phyloP scores from a whole-genome alignment of 176 grass and related monocot species.

The Elaeis guineensis region DNA sequence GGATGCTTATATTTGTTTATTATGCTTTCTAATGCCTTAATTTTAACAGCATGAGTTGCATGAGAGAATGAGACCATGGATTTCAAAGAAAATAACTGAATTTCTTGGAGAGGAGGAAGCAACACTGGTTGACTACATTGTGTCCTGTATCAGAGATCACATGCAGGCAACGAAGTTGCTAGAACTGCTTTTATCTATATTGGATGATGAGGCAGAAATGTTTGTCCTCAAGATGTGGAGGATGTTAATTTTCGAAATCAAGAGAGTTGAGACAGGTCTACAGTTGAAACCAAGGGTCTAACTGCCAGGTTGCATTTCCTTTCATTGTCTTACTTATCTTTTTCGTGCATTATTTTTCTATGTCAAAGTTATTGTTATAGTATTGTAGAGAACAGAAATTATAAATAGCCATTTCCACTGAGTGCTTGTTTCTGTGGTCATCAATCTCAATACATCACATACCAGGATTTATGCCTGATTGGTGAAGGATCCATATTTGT shows the following conservation, averaged over 20 bases:
- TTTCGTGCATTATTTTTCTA: conserved; percentile 11
- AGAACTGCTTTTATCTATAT: conserved; percentile 76
- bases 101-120: conserved; percentile 97
- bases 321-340: conserved; percentile 26
- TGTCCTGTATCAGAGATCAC: conserved; percentile 90
- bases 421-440: too few species aligned
- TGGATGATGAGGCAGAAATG: conserved; percentile 95
- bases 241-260: conserved; percentile 99
- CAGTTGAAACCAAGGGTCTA: conserved; percentile 35
- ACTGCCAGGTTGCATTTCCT: conserved; percentile 14
- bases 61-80: conserved; percentile 96
- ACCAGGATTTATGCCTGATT: too few species aligned
- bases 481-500: neutral
- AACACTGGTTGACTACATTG: conserved; percentile 95
- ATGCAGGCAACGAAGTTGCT: conserved; percentile 82
- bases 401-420: too few species aligned
- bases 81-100: conserved; percentile 93
- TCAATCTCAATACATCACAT: too few species aligned
- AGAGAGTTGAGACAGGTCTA: conserved; percentile 80
- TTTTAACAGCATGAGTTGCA: conserved; percentile 68
- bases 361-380: too few species aligned
- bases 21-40: conserved; percentile 3
- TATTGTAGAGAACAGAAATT: too few species aligned
- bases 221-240: conserved; percentile 99
- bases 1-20: neutral